Conservation (phyloP, 2,329 filamentous ascomycete species). For the Trichophaea hybrida region DNA sequence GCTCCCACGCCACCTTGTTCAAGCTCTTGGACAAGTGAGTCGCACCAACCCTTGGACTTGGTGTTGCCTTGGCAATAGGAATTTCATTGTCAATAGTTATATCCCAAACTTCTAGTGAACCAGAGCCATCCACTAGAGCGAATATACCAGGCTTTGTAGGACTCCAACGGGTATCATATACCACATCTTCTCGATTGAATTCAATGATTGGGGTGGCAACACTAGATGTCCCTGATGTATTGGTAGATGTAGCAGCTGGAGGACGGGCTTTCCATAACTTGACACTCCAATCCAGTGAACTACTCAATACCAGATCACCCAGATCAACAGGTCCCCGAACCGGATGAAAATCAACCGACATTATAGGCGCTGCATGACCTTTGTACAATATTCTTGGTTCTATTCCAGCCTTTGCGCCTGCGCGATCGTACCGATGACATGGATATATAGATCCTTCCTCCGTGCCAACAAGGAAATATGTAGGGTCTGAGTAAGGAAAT, state of each 20-base stretch:
- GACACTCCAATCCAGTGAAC: conserved; percentile 89
- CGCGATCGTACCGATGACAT: conserved; percentile 92
- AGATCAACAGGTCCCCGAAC: conserved; percentile 84
- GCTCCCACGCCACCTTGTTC: conserved; percentile 92
- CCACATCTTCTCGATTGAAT: conserved; percentile 84
- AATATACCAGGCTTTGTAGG: conserved; percentile 90
- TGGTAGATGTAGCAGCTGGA: conserved; percentile 52
- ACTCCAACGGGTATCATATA: conserved; percentile 93
- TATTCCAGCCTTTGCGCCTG: conserved; percentile 89
- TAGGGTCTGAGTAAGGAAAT: conserved; percentile 88
- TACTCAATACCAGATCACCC: conserved; percentile 82
- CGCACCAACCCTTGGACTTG: conserved; percentile 46
- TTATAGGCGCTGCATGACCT: conserved; percentile 84
- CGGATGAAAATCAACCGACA: conserved; percentile 92
- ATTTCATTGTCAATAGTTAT: conserved; percentile 85
- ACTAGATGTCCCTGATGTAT: conserved; percentile 29
- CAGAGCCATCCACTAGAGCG: conserved; percentile 82
- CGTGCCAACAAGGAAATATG: conserved; percentile 91
- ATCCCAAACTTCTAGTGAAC: conserved; percentile 89
- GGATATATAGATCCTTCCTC: conserved; percentile 95
- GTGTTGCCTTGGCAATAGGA: conserved; percentile 65
- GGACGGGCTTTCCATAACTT: conserved; percentile 91
- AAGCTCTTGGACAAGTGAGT: conserved; percentile 67
- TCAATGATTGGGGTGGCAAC: conserved; percentile 63
- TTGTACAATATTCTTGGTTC: conserved; percentile 78